These are phyloP conservation scores for Helenozyma baotianmanensis DNA, from an alignment of 805 yeast species.

Conservation along the genomic window DNA sequence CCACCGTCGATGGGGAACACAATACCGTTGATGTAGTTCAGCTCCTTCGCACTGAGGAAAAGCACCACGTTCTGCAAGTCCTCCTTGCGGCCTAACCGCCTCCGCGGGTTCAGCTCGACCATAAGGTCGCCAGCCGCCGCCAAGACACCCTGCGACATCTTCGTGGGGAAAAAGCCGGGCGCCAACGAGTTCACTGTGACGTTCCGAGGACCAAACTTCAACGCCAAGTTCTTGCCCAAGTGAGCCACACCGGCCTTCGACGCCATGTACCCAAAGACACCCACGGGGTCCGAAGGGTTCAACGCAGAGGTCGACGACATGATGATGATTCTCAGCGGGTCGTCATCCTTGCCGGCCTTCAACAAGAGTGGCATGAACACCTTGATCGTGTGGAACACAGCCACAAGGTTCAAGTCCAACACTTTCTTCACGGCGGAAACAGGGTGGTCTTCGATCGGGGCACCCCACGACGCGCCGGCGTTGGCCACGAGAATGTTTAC, in stretches of 20 bases:
- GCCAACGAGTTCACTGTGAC: conserved; percentile 68
- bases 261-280: conserved; percentile 67
- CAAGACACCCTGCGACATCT: conserved; percentile 66
- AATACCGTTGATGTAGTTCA: conserved; percentile 61
- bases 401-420: conserved; percentile 56
- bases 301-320: conserved; percentile 65
- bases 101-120: conserved; percentile 51
- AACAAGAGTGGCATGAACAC: conserved; percentile 55
- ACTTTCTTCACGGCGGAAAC: conserved; percentile 60
- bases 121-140: conserved; percentile 46
- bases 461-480: conserved; percentile 82
- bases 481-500: conserved; percentile 67
- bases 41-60: conserved; percentile 50
- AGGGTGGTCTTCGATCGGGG: conserved; percentile 55
- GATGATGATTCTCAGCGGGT: conserved; percentile 61
- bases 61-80: conserved; percentile 55
- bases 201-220: conserved; percentile 61
- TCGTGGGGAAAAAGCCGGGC: conserved; percentile 75
- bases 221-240: conserved; percentile 57
- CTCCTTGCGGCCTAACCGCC: conserved; percentile 56
- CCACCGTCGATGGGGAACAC: conserved; percentile 75
- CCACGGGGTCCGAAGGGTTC: conserved; percentile 42
- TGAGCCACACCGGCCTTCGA: conserved; percentile 76
- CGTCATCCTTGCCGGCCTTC: conserved; percentile 45
- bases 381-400: conserved; percentile 66